Evolutionary conservation across 2,329 filamentous ascomycete species (phyloP), one percentile per base, ranked within the genome.

Genomic region (Paecilomyces sp.): DNA sequence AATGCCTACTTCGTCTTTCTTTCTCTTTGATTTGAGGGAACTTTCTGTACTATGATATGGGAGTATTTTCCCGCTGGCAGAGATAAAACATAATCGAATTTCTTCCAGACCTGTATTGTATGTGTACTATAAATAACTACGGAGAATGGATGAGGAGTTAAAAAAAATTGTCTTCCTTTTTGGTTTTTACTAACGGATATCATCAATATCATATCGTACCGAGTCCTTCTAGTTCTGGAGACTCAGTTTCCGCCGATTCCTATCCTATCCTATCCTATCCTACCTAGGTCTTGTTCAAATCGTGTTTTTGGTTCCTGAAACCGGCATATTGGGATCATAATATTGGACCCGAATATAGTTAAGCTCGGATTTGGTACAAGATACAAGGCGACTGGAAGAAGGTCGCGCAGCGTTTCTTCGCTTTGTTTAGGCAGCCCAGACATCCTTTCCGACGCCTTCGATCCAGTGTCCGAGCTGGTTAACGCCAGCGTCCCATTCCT

Each of bases 391-490:
- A 58, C 55, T 52, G 53, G 59, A 55, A 33, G 56, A 58, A 59
- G 56, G 31, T 54, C 54, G 55, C 54, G 55, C 59, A 56, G 57
- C 55, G 33, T 54, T 59, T 36, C 15, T 7, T 47, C 41, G 9
- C 9, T 47, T 47, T 12, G 61, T 68, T 76, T 81, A 92, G 65
- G 91, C 89, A 63, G 92, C 92, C 93, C 93, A 97, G 50, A 97
- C 92, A 76, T 97, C 93, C 80, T 95, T 91, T 9, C 93, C 93
- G 34, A 90, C 90, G 24, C 87, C 85, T 81, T 97, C 93, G 71
- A 97, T 96, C 92, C 92, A 97, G 79, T 96, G 94, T 64, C 93
- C 93, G 60, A 99, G 82, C 76, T 94, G 88, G 75, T 97, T 97
- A 64, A 99, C 93, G 72, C 92, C 96, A 56, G 88, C 87, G 74